A percentile compares a stretch with the other conserved stretches of the same genome.
These are phyloP conservation scores for Leccinum ochraceum DNA, from an alignment of 768 basidiomycete genomes.

Conservation along the genomic window DNA sequence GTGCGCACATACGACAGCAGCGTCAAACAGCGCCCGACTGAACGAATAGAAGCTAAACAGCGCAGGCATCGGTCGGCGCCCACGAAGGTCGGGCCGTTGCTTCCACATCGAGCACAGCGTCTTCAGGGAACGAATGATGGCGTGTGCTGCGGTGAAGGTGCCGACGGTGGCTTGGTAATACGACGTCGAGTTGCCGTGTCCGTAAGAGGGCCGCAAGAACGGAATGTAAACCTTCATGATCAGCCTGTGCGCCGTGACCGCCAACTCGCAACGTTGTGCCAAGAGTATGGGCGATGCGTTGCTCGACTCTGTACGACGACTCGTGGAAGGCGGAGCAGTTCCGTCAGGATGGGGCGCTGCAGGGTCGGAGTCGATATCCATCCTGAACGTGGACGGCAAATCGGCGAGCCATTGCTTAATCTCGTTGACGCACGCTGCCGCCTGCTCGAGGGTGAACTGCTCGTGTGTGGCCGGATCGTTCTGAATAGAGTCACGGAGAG, in stretches of 20 bases:
- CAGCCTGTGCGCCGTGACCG: slow-evolving; percentile 58
- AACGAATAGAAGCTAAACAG: slow-evolving; percentile 60
- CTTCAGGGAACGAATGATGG: slow-evolving; percentile 54
- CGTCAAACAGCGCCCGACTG: slow-evolving; percentile 62
- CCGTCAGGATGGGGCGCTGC: slow-evolving; percentile 16
- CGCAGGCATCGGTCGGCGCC: slow-evolving; percentile 40
- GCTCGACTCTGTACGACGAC: slow-evolving; percentile 15
- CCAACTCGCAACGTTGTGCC: slow-evolving; percentile 59
- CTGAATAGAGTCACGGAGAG: slow-evolving; percentile 41
- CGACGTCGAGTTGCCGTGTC: slow-evolving; percentile 29
- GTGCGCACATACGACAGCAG: slow-evolving; percentile 64
- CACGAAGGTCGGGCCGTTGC: slow-evolving; percentile 34
- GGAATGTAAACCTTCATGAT: slow-evolving; percentile 69
- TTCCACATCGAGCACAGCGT: slow-evolving; percentile 44
- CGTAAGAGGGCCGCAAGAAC: slow-evolving; percentile 48
- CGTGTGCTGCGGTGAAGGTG: slow-evolving; percentile 65
- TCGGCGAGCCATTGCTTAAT: slow-evolving; percentile 53
- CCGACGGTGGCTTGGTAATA: slow-evolving; percentile 57
- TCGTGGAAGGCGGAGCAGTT: slow-evolving; percentile 6
- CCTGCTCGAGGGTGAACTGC: slow-evolving; percentile 60
- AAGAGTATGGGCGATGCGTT: slow-evolving; percentile 39
- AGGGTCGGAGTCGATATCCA: slow-evolving; percentile 39
- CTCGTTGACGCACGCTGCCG: slow-evolving; percentile 55
- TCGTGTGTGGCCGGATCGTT: slow-evolving; percentile 28
- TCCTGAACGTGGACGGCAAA: slow-evolving; percentile 52